Percentiles rank a stretch among this genome's conserved stretches.
These are phyloP conservation scores for Aspergillus unguis DNA, from an alignment of 2,329 filamentous ascomycete species.

Conservation along the genomic window DNA sequence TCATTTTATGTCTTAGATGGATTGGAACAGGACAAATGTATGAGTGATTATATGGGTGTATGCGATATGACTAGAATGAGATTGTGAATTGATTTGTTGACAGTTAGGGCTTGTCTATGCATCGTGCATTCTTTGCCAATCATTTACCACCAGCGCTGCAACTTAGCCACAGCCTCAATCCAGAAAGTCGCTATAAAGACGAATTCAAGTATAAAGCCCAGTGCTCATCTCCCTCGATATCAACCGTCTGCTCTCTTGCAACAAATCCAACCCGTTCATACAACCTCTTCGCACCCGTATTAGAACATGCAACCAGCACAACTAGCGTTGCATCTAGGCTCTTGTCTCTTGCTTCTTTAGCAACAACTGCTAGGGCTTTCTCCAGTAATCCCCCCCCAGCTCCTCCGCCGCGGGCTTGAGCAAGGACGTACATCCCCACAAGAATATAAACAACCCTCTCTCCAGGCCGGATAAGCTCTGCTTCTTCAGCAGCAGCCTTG, in stretches of 20 bases:
- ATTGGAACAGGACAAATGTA: too few species aligned
- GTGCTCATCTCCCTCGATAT: not conserved
- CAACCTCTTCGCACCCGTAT: not conserved
- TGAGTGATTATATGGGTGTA: too few species aligned
- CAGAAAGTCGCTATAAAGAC: too few species aligned
- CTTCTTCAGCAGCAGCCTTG: too few species aligned
- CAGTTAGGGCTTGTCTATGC: too few species aligned
- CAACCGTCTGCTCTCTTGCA: not conserved
- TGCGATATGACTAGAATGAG: too few species aligned
- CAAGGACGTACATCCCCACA: not conserved
- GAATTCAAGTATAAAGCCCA: not conserved
- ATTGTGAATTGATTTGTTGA: too few species aligned
- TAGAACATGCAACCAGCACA: not conserved
- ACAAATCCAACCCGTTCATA: slow-evolving; percentile 4
- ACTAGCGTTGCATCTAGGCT: not conserved
- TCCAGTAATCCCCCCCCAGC: not conserved
- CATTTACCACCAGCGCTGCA: too few species aligned
- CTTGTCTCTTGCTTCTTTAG: not conserved
- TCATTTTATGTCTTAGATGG: too few species aligned
- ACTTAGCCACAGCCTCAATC: too few species aligned
- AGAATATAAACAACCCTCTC: not conserved
- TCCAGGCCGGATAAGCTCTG: too few species aligned
- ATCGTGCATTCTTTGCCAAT: too few species aligned
- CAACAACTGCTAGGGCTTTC: not conserved
- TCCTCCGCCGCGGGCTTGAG: not conserved